These are phyloP conservation scores for Dendrostoma leiphaemia DNA, from an alignment of 2,329 filamentous ascomycete species.

Conservation along the genomic window DNA sequence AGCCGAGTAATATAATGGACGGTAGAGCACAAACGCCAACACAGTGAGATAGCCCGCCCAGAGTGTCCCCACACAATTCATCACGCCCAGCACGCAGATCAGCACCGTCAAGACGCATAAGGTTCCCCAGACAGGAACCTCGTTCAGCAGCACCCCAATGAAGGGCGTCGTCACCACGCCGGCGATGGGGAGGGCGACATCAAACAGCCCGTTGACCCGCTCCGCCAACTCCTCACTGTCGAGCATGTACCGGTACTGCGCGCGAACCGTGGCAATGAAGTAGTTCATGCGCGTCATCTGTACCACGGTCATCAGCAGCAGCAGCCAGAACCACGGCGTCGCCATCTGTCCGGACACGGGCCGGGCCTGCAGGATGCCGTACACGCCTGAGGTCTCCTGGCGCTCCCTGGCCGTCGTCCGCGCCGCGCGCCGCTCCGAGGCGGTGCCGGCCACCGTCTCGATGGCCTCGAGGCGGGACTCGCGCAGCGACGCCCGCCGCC, in stretches of 20 bases:
- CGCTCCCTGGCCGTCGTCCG: slow-evolving; percentile 51
- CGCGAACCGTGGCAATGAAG: slow-evolving; percentile 62
- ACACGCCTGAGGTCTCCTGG: slow-evolving; percentile 61
- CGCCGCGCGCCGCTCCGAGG: slow-evolving; percentile 53
- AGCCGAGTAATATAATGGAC: slow-evolving; percentile 74
- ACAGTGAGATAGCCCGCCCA: slow-evolving; percentile 66
- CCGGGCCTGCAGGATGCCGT: slow-evolving; percentile 68
- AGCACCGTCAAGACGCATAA: slow-evolving; percentile 56
- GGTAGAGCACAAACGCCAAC: slow-evolving; percentile 66
- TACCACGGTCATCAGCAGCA: slow-evolving; percentile 60
- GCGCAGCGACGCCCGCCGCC: slow-evolving; percentile 47
- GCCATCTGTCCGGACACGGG: slow-evolving; percentile 63
- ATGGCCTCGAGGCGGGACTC: slow-evolving; percentile 60
- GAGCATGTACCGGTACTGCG: slow-evolving; percentile 69
- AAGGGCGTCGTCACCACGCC: slow-evolving; percentile 70
- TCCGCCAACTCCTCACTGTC: slow-evolving; percentile 35
- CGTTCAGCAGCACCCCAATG: slow-evolving; percentile 68
- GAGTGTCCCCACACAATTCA: slow-evolving; percentile 51
- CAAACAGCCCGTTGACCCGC: slow-evolving; percentile 40
- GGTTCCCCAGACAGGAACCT: slow-evolving; percentile 59
- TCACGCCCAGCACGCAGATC: slow-evolving; percentile 60
- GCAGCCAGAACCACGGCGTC: slow-evolving; percentile 70
- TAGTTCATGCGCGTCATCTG: slow-evolving; percentile 71
- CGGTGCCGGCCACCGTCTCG: slow-evolving; percentile 59
- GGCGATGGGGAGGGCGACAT: slow-evolving; percentile 59